These are phyloP conservation scores for Paraphoma sp. DNA, from an alignment of 2,329 filamentous ascomycete species.

Conservation along the genomic window DNA sequence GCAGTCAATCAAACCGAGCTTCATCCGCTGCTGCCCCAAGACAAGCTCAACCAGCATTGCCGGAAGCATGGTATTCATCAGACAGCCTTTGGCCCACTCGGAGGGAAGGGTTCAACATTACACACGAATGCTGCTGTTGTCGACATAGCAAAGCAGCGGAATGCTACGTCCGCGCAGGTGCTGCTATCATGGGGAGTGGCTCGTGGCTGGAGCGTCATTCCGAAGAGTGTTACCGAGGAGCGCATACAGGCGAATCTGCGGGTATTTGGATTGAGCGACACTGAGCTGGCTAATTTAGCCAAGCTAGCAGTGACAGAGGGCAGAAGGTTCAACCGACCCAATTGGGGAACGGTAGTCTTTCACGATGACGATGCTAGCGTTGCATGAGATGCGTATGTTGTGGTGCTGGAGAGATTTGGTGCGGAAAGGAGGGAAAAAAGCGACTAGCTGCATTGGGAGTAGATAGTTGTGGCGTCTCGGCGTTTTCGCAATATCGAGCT, in stretches of 20 bases:
- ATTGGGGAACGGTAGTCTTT: no score
- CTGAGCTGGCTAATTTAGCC: no score
- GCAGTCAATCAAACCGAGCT: conserved; percentile 24
- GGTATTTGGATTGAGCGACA: no score
- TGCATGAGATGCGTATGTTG: no score
- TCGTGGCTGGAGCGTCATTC: conserved; percentile 34
- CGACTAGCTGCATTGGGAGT: no score
- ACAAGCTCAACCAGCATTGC: conserved; percentile 12
- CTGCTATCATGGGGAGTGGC: conserved; percentile 67
- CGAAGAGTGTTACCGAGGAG: conserved; percentile 20
- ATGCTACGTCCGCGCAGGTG: conserved; percentile 74
- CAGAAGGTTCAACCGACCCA: no score
- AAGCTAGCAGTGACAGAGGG: no score
- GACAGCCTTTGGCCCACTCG: conserved; percentile 16
- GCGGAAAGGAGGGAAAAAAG: no score
- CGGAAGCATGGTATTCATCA: conserved; percentile 12
- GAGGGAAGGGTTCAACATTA: conserved; percentile 1
- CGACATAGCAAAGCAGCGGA: conserved; percentile 67
- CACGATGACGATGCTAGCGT: no score
- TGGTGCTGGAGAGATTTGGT: no score
- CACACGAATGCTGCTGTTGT: conserved; percentile 41
- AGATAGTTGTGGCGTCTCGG: no score
- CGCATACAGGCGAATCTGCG: conserved; percentile 2
- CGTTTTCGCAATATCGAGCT: no score
- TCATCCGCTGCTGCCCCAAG: conserved; percentile 15